These are phyloP conservation scores for Schizonepeta tenuifolia DNA, from an alignment of 257 asterid species.

Conservation along the genomic window DNA sequence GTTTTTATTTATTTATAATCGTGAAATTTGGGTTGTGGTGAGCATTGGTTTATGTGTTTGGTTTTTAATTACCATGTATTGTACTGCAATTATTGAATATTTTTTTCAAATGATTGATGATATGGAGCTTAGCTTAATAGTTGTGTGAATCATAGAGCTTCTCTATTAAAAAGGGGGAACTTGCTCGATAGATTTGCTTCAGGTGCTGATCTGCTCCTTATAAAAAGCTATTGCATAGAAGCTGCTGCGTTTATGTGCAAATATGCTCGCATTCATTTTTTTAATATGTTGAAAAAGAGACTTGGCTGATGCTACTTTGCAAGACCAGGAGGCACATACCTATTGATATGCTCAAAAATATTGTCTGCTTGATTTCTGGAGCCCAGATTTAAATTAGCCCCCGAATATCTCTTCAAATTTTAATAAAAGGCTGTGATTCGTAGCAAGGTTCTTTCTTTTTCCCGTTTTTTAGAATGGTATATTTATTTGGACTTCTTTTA, in stretches of 20 bases:
- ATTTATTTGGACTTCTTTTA: neutral
- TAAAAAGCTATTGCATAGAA: neutral
- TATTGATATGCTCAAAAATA: too few relatives aligned
- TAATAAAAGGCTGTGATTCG: neutral
- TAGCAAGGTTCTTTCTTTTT: neutral
- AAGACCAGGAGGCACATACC: too few relatives aligned
- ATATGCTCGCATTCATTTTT: neutral
- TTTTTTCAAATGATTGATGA: conserved; percentile 18
- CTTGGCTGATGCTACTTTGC: too few relatives aligned
- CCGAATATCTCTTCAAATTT: neutral
- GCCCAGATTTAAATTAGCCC: neutral
- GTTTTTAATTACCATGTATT: neutral
- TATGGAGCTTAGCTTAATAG: conserved; percentile 9
- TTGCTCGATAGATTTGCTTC: conserved; percentile 23
- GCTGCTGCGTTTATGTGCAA: neutral
- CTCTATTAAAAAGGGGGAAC: neutral
- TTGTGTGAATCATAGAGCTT: conserved; percentile 12
- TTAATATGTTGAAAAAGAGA: neutral
- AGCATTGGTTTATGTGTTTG: neutral
- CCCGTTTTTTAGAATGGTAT: neutral
- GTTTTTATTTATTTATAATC: neutral
- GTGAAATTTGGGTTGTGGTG: neutral
- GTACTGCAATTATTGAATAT: neutral
- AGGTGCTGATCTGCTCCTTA: conserved; percentile 5
- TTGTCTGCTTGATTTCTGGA: neutral